Percentiles rank a stretch among this genome's conserved stretches.
phyloP scores from a whole-genome alignment of 352 stramenopile species.

The Phytopythium chamaehyphon region DNA sequence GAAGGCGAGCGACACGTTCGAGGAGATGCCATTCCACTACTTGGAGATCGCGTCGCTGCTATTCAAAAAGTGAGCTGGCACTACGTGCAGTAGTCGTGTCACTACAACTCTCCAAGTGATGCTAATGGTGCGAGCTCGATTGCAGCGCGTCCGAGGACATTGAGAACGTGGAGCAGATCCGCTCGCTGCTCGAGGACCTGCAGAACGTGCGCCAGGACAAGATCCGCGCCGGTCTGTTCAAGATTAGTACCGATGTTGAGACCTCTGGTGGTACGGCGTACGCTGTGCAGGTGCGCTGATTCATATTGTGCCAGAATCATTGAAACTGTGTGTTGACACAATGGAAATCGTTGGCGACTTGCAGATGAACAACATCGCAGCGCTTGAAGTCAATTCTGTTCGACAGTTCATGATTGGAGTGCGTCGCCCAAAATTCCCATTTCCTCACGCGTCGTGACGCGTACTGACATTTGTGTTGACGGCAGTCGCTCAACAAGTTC shows the following conservation, averaged over 20 bases:
- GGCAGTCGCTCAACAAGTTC: slow-evolving; percentile 75
- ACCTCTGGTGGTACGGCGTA: slow-evolving; percentile 56
- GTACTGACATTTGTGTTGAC: neutral
- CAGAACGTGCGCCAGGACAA: slow-evolving; percentile 89
- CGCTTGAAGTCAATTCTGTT: slow-evolving; percentile 85
- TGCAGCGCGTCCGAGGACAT: slow-evolving; percentile 76
- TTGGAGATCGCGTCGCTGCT: slow-evolving; percentile 80
- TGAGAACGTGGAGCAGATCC: slow-evolving; percentile 77
- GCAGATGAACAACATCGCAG: slow-evolving; percentile 87
- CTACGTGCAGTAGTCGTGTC: too few relatives aligned
- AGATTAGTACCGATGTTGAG: slow-evolving; percentile 76
- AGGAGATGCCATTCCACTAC: slow-evolving; percentile 86
- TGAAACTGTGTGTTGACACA: neutral
- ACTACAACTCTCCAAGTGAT: too few relatives aligned
- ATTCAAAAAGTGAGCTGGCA: slow-evolving; percentile 62
- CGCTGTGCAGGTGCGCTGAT: slow-evolving; percentile 44
- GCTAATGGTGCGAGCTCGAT: too few relatives aligned
- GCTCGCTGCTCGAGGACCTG: slow-evolving; percentile 81
- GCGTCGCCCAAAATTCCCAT: slow-evolving; percentile 9
- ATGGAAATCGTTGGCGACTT: neutral
- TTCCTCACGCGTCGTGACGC: neutral
- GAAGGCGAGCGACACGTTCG: slow-evolving; percentile 69
- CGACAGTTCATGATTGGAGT: slow-evolving; percentile 86
- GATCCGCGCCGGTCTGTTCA: slow-evolving; percentile 84
- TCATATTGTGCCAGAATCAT: neutral